Base-by-base conservation (phyloP, 306 rosid genomes). In the Vigna unguiculata region DNA sequence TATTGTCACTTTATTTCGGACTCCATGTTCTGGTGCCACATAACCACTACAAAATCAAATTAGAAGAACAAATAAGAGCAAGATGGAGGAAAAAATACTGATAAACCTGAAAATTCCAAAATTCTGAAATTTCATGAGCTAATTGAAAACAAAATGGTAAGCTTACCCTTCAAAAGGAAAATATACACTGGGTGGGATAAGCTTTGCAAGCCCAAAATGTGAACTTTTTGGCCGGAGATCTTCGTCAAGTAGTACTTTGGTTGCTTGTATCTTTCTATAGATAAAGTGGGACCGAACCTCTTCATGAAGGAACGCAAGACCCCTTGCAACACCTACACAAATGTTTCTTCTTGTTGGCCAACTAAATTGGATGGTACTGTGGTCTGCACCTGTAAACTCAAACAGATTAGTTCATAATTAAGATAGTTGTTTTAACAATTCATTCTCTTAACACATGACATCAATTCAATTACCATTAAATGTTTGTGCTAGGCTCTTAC, bases 151-250 rank as follows among this genome's bases (percentile, higher is more conserved):
- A 41, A 13, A 53, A 38, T 38, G 15, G 36, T 45, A 21, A 82
- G 81, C 98, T 85, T 80, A 91, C 97, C 25, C 78, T n/a, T n/a
- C n/a, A n/a, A n/a, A n/a, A n/a, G n/a, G n/a, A n/a, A n/a, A n/a
- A n/a, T n/a, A n/a, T n/a, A n/a, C n/a, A n/a, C n/a, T 53, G 96
- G 89, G 82, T 6, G 91, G 78, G 36, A 93, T 86, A 28, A 93
- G 82, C 86, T 87, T 93, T 67, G 98, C 98, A 47, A 93, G 97
- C 58, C 98, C 98, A 74, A 93, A 92, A 85, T 92, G 93, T 48
- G 97, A 87, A 60, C 90, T 90, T 81, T 90, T 90, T 30, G 96
- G 90, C 4, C 65, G 71, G 24, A 92, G 82, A 40, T 88, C 82
- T 71, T 73, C 81, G 71, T 90, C 96, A 53, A 92, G 90, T 40